A percentile compares a stretch with the other conserved stretches of the same genome.
phyloP scores from a whole-genome alignment of 495 filamentous ascomycete genomes.

The Saxophila tyrrhenica region DNA sequence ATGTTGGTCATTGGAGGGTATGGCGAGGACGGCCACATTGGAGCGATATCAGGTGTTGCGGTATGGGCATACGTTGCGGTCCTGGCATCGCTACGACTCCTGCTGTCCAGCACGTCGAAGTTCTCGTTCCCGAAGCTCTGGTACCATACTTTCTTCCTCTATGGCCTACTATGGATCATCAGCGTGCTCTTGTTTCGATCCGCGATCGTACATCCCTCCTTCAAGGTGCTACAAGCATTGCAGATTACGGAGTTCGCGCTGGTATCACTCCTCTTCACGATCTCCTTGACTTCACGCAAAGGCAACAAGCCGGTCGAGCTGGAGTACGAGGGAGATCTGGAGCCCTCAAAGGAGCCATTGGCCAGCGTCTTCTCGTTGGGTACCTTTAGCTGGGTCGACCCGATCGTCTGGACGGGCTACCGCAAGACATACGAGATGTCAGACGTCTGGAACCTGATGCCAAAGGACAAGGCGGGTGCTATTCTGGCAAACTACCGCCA shows the following conservation, averaged over 20 bases:
- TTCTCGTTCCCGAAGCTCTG: conserved; percentile 60
- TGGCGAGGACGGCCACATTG: conserved; percentile 45
- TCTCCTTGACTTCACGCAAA: conserved; percentile 72
- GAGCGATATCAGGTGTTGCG: conserved; percentile 52
- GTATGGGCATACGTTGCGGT: conserved; percentile 76
- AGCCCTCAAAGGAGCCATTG: conserved; percentile 72
- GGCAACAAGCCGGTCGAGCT: conserved; percentile 83
- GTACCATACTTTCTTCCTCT: conserved; percentile 88
- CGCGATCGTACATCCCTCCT: conserved; percentile 64
- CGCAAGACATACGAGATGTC: conserved; percentile 67
- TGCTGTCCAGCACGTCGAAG: conserved; percentile 56
- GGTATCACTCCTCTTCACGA: conserved; percentile 56
- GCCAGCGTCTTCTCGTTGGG: conserved; percentile 80
- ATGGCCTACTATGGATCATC: conserved; percentile 72
- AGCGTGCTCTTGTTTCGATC: conserved; percentile 70
- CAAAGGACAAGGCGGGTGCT: conserved; percentile 73
- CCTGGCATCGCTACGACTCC: conserved; percentile 60
- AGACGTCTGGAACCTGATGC: conserved; percentile 83
- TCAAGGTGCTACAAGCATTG: conserved; percentile 47
- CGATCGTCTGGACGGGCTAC: conserved; percentile 85
- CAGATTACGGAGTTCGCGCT: conserved; percentile 61
- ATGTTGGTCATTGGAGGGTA: conserved; percentile 45
- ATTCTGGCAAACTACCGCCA: conserved; percentile 76
- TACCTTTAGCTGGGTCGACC: conserved; percentile 84
- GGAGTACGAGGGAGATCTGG: conserved; percentile 74